phyloP scores from a whole-genome alignment of 352 stramenopile genomes.

The Globisporangium ultimum region DNA sequence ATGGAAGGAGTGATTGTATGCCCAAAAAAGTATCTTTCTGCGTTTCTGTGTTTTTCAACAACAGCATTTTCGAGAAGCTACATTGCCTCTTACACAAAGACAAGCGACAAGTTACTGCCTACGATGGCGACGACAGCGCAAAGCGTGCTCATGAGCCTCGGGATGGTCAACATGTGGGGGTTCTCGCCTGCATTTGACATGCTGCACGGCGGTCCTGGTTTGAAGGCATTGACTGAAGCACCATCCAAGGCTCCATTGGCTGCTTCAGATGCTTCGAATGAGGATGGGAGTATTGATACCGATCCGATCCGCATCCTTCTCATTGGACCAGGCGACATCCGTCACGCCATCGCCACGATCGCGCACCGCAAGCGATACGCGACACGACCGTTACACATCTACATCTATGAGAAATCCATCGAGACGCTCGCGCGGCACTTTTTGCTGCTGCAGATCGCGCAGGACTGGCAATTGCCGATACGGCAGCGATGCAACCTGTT shows the following conservation, averaged over 20 bases:
- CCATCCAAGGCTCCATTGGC: constrained; percentile 3
- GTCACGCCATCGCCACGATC: constrained; percentile 64
- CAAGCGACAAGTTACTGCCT: not conserved
- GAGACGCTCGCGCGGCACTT: constrained; percentile 89
- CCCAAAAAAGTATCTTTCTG: constrained; percentile 7
- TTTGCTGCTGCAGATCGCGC: constrained; percentile 82
- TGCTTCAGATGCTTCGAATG: not conserved
- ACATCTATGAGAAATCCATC: constrained; percentile 82
- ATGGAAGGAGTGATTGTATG: constrained; percentile 15
- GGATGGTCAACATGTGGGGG: constrained; percentile 85
- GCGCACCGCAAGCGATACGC: constrained; percentile 37
- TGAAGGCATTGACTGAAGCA: not conserved
- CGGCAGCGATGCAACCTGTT: constrained; percentile 87
- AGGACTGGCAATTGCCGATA: constrained; percentile 87
- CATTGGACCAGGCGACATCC: constrained; percentile 68
- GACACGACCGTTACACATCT: constrained; percentile 74
- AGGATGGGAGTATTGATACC: constrained; percentile 13
- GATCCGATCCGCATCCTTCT: constrained; percentile 57
- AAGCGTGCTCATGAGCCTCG: constrained; percentile 72
- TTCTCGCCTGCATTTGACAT: constrained; percentile 81
- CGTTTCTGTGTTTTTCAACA: not conserved
- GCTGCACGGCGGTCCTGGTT: constrained; percentile 13
- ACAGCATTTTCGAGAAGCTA: not conserved
- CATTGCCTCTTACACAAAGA: not conserved
- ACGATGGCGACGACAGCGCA: constrained; percentile 16